A percentile compares a stretch with the other conserved stretches of the same genome.
Conservation (phyloP, 2,329 filamentous ascomycete genomes). For the Fusarium zealandicum region DNA sequence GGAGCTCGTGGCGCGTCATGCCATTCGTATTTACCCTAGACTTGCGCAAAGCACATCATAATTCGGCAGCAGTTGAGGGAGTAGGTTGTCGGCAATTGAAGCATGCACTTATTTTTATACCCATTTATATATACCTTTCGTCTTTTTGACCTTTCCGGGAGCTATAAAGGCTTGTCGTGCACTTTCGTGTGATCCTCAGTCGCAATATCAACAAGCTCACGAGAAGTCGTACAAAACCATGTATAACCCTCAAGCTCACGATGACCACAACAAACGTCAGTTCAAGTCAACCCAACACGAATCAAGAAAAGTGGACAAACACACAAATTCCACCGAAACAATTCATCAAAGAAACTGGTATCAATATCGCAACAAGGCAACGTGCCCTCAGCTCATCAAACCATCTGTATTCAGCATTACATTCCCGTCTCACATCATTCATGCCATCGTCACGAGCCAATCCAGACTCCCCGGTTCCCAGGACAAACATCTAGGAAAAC, state of each 20-base stretch:
- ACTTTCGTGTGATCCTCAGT: neutral
- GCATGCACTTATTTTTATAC: neutral
- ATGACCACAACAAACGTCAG: neutral
- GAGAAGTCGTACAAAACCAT: too few relatives aligned
- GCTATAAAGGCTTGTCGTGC: neutral
- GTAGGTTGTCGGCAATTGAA: neutral
- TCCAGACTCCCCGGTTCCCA: constrained; percentile 30
- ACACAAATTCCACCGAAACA: constrained; percentile 15
- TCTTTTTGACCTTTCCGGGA: neutral
- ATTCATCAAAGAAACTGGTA: constrained; percentile 28
- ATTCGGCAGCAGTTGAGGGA: constrained; percentile 10
- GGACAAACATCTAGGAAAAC: constrained; percentile 1
- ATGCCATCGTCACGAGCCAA: constrained; percentile 34
- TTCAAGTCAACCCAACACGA: constrained; percentile 1
- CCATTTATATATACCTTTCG: too few relatives aligned
- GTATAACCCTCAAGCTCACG: neutral
- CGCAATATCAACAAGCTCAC: constrained; percentile 1
- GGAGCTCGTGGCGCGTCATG: constrained; percentile 25
- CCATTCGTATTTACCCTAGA: constrained; percentile 30
- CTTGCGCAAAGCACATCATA: neutral
- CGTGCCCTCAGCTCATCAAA: constrained; percentile 8
- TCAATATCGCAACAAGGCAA: constrained; percentile 27
- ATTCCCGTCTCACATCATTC: constrained; percentile 32
- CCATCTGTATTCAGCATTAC: constrained; percentile 36
- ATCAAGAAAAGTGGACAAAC: constrained; percentile 19